Base-by-base conservation (phyloP, 805 yeast species). In the Wilhelminamyces savonicus region DNA sequence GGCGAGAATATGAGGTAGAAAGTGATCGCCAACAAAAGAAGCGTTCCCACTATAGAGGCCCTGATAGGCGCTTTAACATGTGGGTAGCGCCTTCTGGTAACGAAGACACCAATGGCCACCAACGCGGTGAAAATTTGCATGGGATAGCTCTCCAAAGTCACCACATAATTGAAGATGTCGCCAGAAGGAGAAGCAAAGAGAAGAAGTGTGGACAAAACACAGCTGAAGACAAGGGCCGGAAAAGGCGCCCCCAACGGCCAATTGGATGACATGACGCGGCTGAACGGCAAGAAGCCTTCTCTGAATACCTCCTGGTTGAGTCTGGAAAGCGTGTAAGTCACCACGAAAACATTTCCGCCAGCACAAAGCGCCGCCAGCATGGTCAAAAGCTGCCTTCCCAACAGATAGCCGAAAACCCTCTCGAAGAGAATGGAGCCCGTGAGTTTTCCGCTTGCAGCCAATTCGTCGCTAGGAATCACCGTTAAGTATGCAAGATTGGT, bases 241-340 rank as follows among this genome's bases (percentile, higher is more conserved):
- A 77, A 46, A 3, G 85, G 83, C 2, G 80, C 74, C 13, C 70
- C 71, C 34, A 50, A 54, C 1, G 78, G 78, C 61, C 66, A 62
- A 38, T 76, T 76, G 5, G 74, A 66, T 1, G 81, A 74, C 68
- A 76, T 56, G 19, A 56, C 39, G 14, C 42, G 45, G 3, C 78
- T 66, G 32, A 59, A 71, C 7, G 85, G 85, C 10, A 76, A 44
- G 33, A 62, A 72, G 0, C 83, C 83, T 41, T 76, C 82, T 33
- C 80, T 58, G 40, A 78, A 76, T 4, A 72, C 71, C 48, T 77
- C 83, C 46, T 78, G 85, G 38, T 73, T 73, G 58, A 73, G 70
- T 45, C 85, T 59, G 0, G 82, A 73, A 8, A 74, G 58, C 4
- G 76, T 66, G 46, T 76, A 78, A 12, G 75, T 40, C 1, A 74